Conservation (phyloP, 306 rosid species). For the Cicer bijugum region DNA sequence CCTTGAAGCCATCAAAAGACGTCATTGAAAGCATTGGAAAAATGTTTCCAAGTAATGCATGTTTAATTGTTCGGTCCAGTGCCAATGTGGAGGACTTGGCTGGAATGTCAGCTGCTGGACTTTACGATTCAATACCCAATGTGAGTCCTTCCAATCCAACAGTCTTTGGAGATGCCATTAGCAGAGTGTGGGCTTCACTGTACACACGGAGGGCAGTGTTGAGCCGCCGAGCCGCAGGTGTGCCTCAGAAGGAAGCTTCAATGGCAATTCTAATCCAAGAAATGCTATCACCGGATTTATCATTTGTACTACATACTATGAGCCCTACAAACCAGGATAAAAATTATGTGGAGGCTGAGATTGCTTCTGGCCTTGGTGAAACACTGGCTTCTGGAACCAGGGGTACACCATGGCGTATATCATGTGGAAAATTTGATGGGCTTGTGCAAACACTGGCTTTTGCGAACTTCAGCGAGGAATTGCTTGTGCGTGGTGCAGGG, state of each 20-base stretch:
- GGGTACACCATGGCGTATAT: constrained; percentile 94
- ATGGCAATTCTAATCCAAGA: constrained; percentile 95
- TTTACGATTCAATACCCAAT: constrained; percentile 92
- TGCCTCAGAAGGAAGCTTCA: constrained; percentile 80
- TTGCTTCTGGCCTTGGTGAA: constrained; percentile 96
- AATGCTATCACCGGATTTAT: constrained; percentile 94
- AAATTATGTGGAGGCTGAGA: constrained; percentile 84
- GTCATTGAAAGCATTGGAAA: constrained; percentile 64
- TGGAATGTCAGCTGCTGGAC: constrained; percentile 98
- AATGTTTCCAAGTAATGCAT: constrained; percentile 67
- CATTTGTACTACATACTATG: constrained; percentile 85
- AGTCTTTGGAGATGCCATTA: constrained; percentile 66
- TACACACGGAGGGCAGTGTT: constrained; percentile 89
- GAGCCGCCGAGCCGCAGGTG: constrained; percentile 84
- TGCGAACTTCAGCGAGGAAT: constrained; percentile 93
- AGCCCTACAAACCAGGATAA: constrained; percentile 77
- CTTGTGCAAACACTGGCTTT: constrained; percentile 72
- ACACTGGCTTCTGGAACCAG: constrained; percentile 94
- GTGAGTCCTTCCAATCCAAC: constrained; percentile 78
- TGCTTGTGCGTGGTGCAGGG: constrained; percentile 71
- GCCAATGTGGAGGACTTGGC: constrained; percentile 98
- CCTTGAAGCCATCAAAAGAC: constrained; percentile 66
- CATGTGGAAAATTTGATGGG: constrained; percentile 85
- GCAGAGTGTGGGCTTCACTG: constrained; percentile 91
- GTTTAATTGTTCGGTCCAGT: constrained; percentile 89